These are phyloP conservation scores for Xanthoconium purpureum DNA, from an alignment of 768 basidiomycete species.

Conservation along the genomic window DNA sequence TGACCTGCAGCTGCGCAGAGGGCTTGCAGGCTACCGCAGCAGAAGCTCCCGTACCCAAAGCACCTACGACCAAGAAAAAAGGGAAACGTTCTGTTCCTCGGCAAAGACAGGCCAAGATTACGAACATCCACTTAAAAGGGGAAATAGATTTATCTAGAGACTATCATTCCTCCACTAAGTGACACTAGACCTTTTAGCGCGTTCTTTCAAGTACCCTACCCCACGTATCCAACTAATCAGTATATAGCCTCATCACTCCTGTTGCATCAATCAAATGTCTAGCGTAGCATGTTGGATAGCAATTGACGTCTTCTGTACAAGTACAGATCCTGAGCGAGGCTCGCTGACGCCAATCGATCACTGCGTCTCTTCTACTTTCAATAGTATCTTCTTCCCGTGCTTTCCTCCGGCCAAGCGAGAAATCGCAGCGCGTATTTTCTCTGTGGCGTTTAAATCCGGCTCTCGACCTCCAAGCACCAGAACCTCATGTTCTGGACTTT, in stretches of 20 bases:
- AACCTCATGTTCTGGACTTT: conserved; percentile 67
- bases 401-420: conserved; percentile 34
- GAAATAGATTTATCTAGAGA: conserved; percentile 84
- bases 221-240: neutral
- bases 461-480: conserved; percentile 45
- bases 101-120: conserved; percentile 78
- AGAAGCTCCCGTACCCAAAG: conserved; percentile 54
- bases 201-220: neutral
- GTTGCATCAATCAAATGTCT: neutral
- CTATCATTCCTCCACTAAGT: conserved; percentile 40
- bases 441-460: conserved; percentile 37
- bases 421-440: conserved; percentile 35
- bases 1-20: conserved; percentile 41
- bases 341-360: neutral
- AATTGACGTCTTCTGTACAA: neutral
- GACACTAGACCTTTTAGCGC: neutral
- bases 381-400: conserved; percentile 49
- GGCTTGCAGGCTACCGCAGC: conserved; percentile 78
- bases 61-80: conserved; percentile 68
- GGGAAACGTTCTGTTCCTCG: conserved; percentile 72
- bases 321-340: neutral
- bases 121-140: conserved; percentile 83
- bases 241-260: neutral
- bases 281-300: neutral
- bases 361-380: conserved; percentile 36